Evolutionary conservation across 495 filamentous ascomycete species (phyloP), one percentile per base, ranked within the genome.

Genomic region (Aspergillus egyptiacus): DNA sequence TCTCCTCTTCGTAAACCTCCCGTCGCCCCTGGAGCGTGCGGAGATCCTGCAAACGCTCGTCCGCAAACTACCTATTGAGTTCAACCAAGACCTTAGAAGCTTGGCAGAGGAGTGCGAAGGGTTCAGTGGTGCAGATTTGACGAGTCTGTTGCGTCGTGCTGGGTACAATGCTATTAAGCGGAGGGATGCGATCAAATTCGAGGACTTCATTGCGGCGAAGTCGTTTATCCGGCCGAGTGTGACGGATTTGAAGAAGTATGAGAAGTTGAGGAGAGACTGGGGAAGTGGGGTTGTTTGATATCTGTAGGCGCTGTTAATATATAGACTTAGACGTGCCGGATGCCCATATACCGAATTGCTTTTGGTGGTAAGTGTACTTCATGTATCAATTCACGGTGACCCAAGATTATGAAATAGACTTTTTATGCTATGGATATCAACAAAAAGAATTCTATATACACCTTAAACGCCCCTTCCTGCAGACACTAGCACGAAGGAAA

Each of bases 41-140:
- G 87, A 91, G 34, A 98, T 98, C 52, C 70, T 98, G 25, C 76
- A 78, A 50, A 90, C 91, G 0, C 67, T 95, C 34, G 76, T 84
- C 49, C 75, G 80, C 38, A 85, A 84, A n/a, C 74, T 82, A 6
- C 71, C 83, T 20, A 72, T 74, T 43, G 64, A 65, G 17, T 76
- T 66, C 44, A 68, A 52, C n/a, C 70, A 75, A 2, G 65, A 66
- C 11, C 57, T 75, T 19, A 66, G 64, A 7, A 61, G 64, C 17
- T 70, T 95, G 31, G 91, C 86, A 0, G 74, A 78, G 46, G 81
- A 81, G 5, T 95, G 91, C 61, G 76, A 83, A n/a, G 83, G 87
- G 2, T 96, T 89, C 65, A 90, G 85, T 49, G 93, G 93, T 56
- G 93, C 93, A 1, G 93, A 98, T 71, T 64, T 98, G 48, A 81